Evolutionary conservation across 805 yeast genomes (phyloP).

Genomic region (Candida ficus): DNA sequence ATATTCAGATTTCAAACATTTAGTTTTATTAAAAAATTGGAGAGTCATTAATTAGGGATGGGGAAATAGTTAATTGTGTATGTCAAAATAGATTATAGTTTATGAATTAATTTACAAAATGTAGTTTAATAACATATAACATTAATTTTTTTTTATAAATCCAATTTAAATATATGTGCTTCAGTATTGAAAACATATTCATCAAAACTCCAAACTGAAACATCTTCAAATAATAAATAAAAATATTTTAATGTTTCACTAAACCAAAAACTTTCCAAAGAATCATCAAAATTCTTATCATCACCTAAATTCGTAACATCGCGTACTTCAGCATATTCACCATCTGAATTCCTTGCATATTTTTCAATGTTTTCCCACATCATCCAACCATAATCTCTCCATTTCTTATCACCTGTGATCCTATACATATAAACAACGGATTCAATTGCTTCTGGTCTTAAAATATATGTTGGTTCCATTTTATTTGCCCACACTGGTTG

Average conservation of each 20-base stretch:
- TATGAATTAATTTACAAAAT: neutral
- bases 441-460: conserved; percentile 60
- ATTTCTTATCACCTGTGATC: conserved; percentile 51
- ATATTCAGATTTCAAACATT: conserved; percentile 39
- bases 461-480: conserved; percentile 35
- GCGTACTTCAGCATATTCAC: conserved; percentile 33
- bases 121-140: neutral
- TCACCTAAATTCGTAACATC: conserved; percentile 29
- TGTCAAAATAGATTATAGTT: neutral
- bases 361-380: conserved; percentile 37
- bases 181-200: conserved; percentile 56
- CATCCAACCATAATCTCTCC: conserved; percentile 51
- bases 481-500: conserved; percentile 25
- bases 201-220: conserved; percentile 39
- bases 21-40: conserved; percentile 57
- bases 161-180: conserved; percentile 49
- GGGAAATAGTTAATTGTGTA: neutral
- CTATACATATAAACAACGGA: conserved; percentile 55
- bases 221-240: conserved; percentile 43
- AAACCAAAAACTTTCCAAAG: conserved; percentile 48
- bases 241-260: conserved; percentile 57
- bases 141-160: conserved; percentile 9
- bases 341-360: conserved; percentile 26
- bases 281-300: conserved; percentile 24
- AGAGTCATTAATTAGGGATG: conserved; percentile 20